These are phyloP conservation scores for Sporothrix brasiliensis DNA, from an alignment of 2,329 filamentous ascomycete genomes.

Conservation along the genomic window DNA sequence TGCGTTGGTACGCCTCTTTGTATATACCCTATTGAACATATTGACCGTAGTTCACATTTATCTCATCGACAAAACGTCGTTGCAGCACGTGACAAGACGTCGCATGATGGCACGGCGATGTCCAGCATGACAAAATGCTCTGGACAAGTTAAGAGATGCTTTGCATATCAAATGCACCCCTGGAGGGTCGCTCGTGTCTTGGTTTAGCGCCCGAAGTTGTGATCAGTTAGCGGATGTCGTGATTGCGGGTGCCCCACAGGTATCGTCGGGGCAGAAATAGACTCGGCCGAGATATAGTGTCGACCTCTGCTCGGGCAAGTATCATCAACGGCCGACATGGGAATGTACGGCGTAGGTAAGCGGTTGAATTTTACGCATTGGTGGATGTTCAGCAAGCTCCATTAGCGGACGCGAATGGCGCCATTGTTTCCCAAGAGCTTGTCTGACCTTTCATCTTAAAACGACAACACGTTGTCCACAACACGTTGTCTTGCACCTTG, in stretches of 20 bases:
- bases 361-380: not conserved
- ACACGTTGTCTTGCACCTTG: no score
- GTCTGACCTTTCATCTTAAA: not conserved
- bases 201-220: no score
- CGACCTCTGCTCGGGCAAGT: not conserved
- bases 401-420: not conserved
- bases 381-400: not conserved
- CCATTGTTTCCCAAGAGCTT: not conserved
- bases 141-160: no score
- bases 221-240: constrained; percentile 20
- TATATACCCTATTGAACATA: constrained; percentile 4
- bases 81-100: no score
- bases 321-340: not conserved
- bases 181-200: no score
- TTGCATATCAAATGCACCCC: no score
- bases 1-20: not conserved
- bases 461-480: no score
- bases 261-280: not conserved
- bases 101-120: no score
- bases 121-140: no score
- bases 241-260: not conserved
- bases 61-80: no score
- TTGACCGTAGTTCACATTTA: not conserved
- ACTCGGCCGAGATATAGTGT: not conserved
- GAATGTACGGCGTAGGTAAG: no score